A percentile compares a stretch with the other conserved stretches of the same genome.
Conservation (phyloP, 768 basidiomycete species). For the Gloeophyllum trabeum region DNA sequence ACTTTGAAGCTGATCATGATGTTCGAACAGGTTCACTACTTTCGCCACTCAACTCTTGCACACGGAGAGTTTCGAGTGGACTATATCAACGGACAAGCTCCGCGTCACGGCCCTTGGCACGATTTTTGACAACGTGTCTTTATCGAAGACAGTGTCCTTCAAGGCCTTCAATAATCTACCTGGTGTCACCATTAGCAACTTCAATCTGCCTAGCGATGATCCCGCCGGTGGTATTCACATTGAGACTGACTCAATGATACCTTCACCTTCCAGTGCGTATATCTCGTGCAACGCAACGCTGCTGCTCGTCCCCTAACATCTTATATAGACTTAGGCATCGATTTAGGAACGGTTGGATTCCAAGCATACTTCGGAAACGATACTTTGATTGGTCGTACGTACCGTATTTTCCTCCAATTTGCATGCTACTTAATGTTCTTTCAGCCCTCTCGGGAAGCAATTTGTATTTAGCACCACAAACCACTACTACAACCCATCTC, state of each 20-base stretch:
- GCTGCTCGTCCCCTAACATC: not conserved
- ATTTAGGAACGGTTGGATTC: slow-evolving; percentile 56
- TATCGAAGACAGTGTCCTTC: slow-evolving; percentile 50
- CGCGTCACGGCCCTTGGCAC: slow-evolving; percentile 57
- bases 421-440: slow-evolving; percentile 3
- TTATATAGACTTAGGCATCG: slow-evolving; percentile 52
- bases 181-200: slow-evolving; percentile 61
- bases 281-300: not conserved
- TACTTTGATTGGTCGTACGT: slow-evolving; percentile 50
- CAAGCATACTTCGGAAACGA: slow-evolving; percentile 47
- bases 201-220: slow-evolving; percentile 58
- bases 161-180: slow-evolving; percentile 64
- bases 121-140: slow-evolving; percentile 51
- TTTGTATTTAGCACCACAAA: slow-evolving; percentile 37
- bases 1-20: not conserved
- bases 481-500: slow-evolving; percentile 38
- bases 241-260: slow-evolving; percentile 54
- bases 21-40: slow-evolving; percentile 37
- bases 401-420: not conserved
- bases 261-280: slow-evolving; percentile 51
- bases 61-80: slow-evolving; percentile 56
- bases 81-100: slow-evolving; percentile 52
- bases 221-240: slow-evolving; percentile 61
- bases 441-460: slow-evolving; percentile 40
- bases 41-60: slow-evolving; percentile 61